Base-by-base conservation (phyloP, 768 basidiomycete genomes). In the Serendipita sp. region DNA sequence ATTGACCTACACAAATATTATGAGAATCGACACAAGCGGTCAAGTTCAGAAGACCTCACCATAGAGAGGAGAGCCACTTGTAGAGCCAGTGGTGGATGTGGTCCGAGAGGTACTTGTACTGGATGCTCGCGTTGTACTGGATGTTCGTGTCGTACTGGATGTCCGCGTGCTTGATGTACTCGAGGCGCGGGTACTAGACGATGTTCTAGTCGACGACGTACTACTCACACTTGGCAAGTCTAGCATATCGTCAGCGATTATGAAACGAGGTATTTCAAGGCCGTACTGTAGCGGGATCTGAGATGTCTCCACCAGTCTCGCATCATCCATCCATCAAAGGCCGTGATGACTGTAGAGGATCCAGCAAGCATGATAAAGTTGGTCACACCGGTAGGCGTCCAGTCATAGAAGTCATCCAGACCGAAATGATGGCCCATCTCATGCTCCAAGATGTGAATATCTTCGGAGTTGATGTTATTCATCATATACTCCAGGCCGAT, bases 351-450 rank as follows among this genome's bases (percentile, higher is more conserved):
- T 18, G 48, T 51, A 7, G 48, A 51, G n/a, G 48, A 51, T 8
- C 48, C 48, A 51, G 48, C 48, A 18, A 5, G 30, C 48, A 51
- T 51, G 48, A 51, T 51, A 16, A 51, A 51, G n/a, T 51, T 51
- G n/a, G 48, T 51, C 48, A 51, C 30, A 18, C 48, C 48, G 8
- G 48, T 51, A 18, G 48, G 48, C 5, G 48, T 51, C 48, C 48
- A 51, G 48, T 51, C 48, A 51, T 51, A 51, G 48, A 51, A 51
- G 48, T 51, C 48, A 51, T 51, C 48, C 48, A 51, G 48, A 5
- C 18, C 48, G 30, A 51, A 51, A 32, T 51, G 48, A 51, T 51
- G 48, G n/a, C 48, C 48, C 16, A 51, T 7, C n/a, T 51, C 48
- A 16, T 51, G 48, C n/a, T 18, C 18, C 30, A 51, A n/a, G n/a